Evolutionary conservation across 2,329 filamentous ascomycete species (phyloP).

Genomic region (Colletotrichum karsti): DNA sequence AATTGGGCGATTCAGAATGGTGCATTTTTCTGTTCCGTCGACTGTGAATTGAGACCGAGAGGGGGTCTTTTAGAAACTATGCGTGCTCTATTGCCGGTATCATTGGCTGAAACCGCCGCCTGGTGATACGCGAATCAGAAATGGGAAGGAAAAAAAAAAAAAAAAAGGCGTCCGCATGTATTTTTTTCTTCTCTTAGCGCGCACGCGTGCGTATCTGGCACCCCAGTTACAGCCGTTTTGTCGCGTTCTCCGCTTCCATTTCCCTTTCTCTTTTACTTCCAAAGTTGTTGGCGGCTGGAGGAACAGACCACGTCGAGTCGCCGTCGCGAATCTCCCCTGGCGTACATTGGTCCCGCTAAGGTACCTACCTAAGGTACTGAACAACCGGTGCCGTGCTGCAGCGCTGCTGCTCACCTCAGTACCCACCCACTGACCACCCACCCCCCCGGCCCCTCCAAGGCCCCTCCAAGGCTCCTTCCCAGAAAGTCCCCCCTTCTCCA

Average conservation of each 20-base stretch:
- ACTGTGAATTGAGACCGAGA: not conserved
- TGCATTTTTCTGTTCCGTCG: not conserved
- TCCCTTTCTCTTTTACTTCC: too few species aligned
- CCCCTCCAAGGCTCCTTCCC: slow-evolving; percentile 14
- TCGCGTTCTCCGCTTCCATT: not conserved
- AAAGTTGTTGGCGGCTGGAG: too few species aligned
- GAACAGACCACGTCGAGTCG: too few species aligned
- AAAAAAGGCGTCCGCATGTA: slow-evolving; percentile 8
- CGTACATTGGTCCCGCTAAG: too few species aligned
- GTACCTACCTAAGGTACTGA: too few species aligned
- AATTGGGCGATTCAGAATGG: not conserved
- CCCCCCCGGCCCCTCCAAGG: not conserved
- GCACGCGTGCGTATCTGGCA: slow-evolving; percentile 23
- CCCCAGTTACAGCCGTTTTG: not conserved
- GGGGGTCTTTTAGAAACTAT: not conserved
- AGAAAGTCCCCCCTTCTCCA: slow-evolving; percentile 16
- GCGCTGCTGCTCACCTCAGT: too few species aligned
- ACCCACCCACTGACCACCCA: slow-evolving; percentile 6
- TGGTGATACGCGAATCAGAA: not conserved
- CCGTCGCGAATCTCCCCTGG: too few species aligned
- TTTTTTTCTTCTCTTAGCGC: slow-evolving; percentile 36
- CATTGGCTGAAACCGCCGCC: slow-evolving; percentile 7
- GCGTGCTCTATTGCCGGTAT: not conserved
- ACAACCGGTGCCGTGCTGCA: too few species aligned
- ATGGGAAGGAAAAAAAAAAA: not conserved